Evolutionary conservation across 768 basidiomycete genomes (phyloP).

Genomic region (Exidia glandulosa): DNA sequence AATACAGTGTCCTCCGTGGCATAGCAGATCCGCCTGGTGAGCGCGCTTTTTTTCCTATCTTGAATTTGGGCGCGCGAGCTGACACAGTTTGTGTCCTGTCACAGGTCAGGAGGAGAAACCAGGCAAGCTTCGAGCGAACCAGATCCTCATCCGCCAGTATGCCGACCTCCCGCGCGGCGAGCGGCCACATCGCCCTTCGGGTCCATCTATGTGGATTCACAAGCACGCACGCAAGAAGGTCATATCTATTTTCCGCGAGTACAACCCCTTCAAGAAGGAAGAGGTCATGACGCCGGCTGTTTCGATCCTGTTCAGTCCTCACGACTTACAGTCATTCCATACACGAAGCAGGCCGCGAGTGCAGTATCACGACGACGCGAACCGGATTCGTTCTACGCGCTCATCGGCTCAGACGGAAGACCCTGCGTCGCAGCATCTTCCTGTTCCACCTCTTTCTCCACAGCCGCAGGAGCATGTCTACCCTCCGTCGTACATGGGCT

Average conservation of each 20-base stretch:
- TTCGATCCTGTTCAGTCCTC: not conserved
- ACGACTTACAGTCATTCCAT: not conserved
- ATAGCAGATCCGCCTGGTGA: not conserved
- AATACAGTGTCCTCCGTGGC: conserved; percentile 44
- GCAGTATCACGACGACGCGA: not conserved
- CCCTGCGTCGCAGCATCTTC: not conserved
- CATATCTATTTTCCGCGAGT: conserved; percentile 61
- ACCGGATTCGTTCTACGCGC: not conserved
- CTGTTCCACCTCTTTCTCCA: not conserved
- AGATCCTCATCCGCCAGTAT: conserved; percentile 50
- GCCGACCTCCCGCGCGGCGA: conserved; percentile 35
- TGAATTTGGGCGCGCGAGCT: not conserved
- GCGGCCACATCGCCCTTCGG: conserved; percentile 26
- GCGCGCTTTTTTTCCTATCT: not conserved
- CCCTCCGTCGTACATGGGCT: not conserved
- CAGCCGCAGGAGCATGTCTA: not conserved
- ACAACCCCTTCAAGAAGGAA: not conserved
- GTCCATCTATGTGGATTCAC: conserved; percentile 62
- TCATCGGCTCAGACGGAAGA: not conserved
- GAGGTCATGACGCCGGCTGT: not conserved
- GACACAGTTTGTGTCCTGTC: conserved; percentile 1
- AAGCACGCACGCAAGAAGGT: conserved; percentile 72
- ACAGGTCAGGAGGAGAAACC: conserved; percentile 33
- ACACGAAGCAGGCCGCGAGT: not conserved
- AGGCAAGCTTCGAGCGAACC: conserved; percentile 53